These are phyloP conservation scores for Avena insularis DNA, from an alignment of 176 grass and related monocot genomes.

Conservation along the genomic window DNA sequence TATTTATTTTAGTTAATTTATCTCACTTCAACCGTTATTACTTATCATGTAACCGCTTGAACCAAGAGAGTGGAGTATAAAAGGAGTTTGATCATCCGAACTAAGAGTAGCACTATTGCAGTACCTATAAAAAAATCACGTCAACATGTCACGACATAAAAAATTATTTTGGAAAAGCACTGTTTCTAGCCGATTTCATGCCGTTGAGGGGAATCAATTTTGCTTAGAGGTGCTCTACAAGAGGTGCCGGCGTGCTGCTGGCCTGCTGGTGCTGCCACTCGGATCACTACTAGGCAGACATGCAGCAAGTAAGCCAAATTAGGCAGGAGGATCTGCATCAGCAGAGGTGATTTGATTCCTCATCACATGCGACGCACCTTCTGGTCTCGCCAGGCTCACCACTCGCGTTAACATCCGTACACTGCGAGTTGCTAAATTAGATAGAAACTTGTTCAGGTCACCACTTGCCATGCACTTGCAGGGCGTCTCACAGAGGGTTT, in stretches of 20 bases:
- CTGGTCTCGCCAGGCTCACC: neutral
- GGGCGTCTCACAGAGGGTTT: neutral
- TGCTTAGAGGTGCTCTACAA: constrained; percentile 3
- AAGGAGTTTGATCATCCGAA: too few species aligned
- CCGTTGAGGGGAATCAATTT: constrained; percentile 23
- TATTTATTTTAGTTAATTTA: too few species aligned
- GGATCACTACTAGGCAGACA: neutral
- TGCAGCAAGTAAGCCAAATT: constrained; percentile 25
- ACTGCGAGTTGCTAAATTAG: neutral
- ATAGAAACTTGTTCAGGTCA: neutral
- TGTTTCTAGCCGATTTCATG: neutral
- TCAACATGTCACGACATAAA: neutral
- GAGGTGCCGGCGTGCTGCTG: neutral
- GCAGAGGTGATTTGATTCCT: constrained; percentile 5
- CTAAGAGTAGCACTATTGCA: too few species aligned
- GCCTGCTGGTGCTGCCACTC: neutral
- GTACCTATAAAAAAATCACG: too few species aligned
- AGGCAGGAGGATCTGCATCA: constrained; percentile 19
- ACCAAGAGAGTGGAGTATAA: too few species aligned
- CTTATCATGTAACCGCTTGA: too few species aligned
- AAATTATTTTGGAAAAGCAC: neutral
- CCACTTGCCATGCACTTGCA: constrained; percentile 37
- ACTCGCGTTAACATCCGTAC: constrained; percentile 12
- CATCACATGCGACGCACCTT: constrained; percentile 19
- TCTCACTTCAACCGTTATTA: too few species aligned